These are phyloP conservation scores for Candida alai DNA, from an alignment of 805 yeast genomes.

Conservation along the genomic window DNA sequence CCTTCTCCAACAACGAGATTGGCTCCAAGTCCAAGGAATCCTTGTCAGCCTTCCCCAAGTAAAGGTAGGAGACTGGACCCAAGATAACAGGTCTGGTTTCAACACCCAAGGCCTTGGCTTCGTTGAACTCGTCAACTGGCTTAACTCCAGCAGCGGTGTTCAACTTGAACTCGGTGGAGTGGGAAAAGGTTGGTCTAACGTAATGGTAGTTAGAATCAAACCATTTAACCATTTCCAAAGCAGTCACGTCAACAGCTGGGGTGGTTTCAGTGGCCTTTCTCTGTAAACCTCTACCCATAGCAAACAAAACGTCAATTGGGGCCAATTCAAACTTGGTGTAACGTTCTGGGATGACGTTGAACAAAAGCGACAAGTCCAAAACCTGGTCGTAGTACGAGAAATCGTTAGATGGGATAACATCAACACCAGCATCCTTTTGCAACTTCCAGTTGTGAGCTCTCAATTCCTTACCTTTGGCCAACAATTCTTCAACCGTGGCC, in stretches of 20 bases:
- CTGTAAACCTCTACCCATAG: conserved; percentile 99
- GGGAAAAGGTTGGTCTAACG: conserved; percentile 98
- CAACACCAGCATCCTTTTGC: conserved; percentile 96
- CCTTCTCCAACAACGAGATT: conserved; percentile 80
- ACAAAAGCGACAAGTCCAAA: conserved; percentile 83
- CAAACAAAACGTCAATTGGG: conserved; percentile 88
- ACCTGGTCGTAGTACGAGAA: conserved; percentile 98
- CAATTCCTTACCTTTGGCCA: conserved; percentile 91
- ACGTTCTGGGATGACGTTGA: conserved; percentile 96
- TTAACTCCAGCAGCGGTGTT: conserved; percentile 69
- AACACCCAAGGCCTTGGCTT: conserved; percentile 94
- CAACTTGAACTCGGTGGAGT: conserved; percentile 92
- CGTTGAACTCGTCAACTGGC: conserved; percentile 96
- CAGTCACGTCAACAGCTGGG: conserved; percentile 95
- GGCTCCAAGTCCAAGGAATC: conserved; percentile 95
- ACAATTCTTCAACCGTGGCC: conserved; percentile 78
- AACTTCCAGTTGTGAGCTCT: conserved; percentile 97
- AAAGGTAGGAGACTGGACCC: conserved; percentile 94
- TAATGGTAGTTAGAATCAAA: conserved; percentile 99
- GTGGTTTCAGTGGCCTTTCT: conserved; percentile 85
- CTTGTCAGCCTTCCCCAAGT: conserved; percentile 97
- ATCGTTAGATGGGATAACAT: conserved; percentile 94
- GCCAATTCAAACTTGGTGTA: conserved; percentile 88
- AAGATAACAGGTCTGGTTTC: conserved; percentile 96
- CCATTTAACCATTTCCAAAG: conserved; percentile 99